Evolutionary conservation across 257 asterid species (phyloP).

Genomic region (Fraxinus excelsior): DNA sequence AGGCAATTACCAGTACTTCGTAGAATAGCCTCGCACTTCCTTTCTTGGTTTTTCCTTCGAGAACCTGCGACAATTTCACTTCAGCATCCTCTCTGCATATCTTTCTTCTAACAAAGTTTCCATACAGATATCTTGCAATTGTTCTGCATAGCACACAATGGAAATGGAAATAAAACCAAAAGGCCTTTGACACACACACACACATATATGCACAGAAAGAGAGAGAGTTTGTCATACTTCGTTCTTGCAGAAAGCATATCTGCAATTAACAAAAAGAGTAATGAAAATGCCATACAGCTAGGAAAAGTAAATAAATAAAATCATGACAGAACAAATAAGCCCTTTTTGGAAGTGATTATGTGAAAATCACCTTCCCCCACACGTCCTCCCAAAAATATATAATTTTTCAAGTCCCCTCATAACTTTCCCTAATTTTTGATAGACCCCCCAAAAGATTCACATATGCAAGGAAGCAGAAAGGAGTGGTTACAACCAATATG

Average conservation of each 20-base stretch:
- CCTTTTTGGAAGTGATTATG: neutral
- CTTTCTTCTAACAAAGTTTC: slow-evolving; percentile 45
- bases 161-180: slow-evolving; percentile 10
- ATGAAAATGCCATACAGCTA: slow-evolving; percentile 1
- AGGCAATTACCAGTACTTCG: slow-evolving; percentile 68
- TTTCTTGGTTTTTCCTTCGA: slow-evolving; percentile 57
- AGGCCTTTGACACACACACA: neutral
- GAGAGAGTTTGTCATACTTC: slow-evolving; percentile 45
- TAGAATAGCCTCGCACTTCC: slow-evolving; percentile 68
- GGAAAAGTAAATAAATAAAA: slow-evolving; percentile 15
- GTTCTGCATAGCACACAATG: slow-evolving; percentile 39
- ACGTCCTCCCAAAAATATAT: no score
- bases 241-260: slow-evolving; percentile 56
- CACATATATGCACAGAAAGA: neutral
- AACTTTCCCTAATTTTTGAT: no score
- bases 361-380: no score
- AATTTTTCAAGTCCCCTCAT: no score
- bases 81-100: slow-evolving; percentile 34
- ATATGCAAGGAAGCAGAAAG: no score
- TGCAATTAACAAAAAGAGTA: slow-evolving; percentile 34
- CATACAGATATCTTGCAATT: slow-evolving; percentile 46
- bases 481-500: no score
- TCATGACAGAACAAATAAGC: slow-evolving; percentile 4
- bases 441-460: no score
- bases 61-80: slow-evolving; percentile 43